Evolutionary conservation across 139 green algal genomes (phyloP).

Genomic region (Chlorella sp.): DNA sequence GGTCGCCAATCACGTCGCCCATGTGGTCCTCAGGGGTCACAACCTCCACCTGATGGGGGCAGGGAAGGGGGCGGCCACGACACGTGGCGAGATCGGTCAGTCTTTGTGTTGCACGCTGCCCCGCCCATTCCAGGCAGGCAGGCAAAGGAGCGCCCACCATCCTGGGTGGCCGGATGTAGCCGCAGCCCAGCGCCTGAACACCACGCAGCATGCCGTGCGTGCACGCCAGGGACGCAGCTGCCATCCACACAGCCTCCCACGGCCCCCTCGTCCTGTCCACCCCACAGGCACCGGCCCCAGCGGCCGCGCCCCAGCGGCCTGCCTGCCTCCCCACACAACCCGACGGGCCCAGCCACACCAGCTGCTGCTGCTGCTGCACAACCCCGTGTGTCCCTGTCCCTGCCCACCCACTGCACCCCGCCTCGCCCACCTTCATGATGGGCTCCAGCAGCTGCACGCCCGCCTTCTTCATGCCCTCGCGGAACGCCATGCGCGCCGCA

Average conservation of each 20-base stretch:
- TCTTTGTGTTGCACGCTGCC: no score
- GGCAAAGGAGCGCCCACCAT: no score
- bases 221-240: background rate
- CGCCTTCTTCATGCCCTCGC: conserved; percentile 95
- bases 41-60: conserved; percentile 82
- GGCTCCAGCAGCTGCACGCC: conserved; percentile 94
- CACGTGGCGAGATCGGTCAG: no score
- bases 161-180: no score
- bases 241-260: background rate
- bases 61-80: background rate
- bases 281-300: no score
- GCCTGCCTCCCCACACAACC: no score
- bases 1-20: conserved; percentile 97
- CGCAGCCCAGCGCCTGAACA: background rate
- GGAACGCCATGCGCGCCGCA: conserved; percentile 77
- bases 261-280: no score
- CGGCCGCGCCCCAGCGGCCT: no score
- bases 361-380: background rate
- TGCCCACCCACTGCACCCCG: background rate
- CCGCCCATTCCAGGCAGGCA: no score
- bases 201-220: no score
- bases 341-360: background rate
- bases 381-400: background rate
- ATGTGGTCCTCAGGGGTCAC: conserved; percentile 96
- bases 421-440: conserved; percentile 91